Evolutionary conservation across 441 rosid species (phyloP), one percentile per base, ranked within the genome.

Genomic region (Melastoma candidum): DNA sequence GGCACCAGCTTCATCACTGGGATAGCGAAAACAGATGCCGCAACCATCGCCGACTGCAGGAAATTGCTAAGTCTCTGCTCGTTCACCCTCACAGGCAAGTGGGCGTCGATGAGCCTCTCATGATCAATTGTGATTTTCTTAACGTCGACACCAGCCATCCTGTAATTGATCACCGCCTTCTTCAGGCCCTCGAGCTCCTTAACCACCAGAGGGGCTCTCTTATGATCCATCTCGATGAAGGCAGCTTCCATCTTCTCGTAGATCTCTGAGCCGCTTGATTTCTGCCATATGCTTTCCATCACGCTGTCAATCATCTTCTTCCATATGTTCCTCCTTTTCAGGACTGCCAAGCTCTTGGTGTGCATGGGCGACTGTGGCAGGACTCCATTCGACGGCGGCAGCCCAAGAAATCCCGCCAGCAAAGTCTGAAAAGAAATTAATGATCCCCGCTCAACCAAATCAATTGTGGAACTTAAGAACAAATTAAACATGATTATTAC

Each of bases 61-160:
- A 17, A 17, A 17, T 78, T 78, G 73, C 79, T 78, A 2, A 78
- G 50, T 67, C 84, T 66, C 27, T 78, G 84, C 70, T 75, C 84
- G 11, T 75, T 78, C 11, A 78, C 81, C 25, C 81, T 61, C 48
- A 76, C 79, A 12, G 84, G 84, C 70, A 79, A 69, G 69, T 59
- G 65, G 1, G 67, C 81, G 29, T 79, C 84, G 10, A 79, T 76
- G 46, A 75, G 80, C 69, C 67, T 79, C 64, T 73, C 84, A 0
- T 74, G 81, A 58, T 76, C 75, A 55, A 73, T 71, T 12, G 52
- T 41, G 12, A 61, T 64, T 17, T 1, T 17, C 13, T 51, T 49
- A 1, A 6, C 14, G 6, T 55, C 56, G 12, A 63, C 58, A 8
- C 51, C 65, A 13, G 67, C 48, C 25, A 57, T 68, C 2, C 53